Evolutionary conservation across 116 monocot genomes (phyloP).

Genomic region (Posidonia oceanica): DNA sequence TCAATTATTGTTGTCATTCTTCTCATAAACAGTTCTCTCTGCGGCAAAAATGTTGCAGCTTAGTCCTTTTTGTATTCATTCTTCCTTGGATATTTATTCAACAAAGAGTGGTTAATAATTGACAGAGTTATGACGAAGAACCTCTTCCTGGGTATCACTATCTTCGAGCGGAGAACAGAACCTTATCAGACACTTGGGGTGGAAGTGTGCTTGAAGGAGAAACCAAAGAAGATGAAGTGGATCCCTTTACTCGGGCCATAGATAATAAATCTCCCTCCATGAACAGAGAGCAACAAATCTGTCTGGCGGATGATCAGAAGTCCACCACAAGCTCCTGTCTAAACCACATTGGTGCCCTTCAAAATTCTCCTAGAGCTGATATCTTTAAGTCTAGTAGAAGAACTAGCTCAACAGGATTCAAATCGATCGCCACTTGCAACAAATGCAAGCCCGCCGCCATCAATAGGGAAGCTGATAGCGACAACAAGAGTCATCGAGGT

Average conservation of each 20-base stretch:
- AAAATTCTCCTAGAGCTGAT: constrained; percentile 20
- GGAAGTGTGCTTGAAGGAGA: constrained; percentile 20
- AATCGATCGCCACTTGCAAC: constrained; percentile 34
- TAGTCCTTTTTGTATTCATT: neutral
- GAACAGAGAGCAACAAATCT: constrained; percentile 27
- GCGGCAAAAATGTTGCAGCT: neutral
- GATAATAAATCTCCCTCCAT: constrained; percentile 21
- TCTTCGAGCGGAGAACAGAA: constrained; percentile 30
- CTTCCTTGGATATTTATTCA: too few species aligned
- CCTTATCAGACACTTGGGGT: constrained; percentile 48
- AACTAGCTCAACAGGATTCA: constrained; percentile 34
- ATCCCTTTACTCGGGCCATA: constrained; percentile 18
- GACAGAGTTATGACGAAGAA: constrained; percentile 73
- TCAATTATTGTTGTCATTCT: too few species aligned
- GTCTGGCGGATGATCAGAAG: constrained; percentile 17
- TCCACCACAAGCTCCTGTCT: constrained; percentile 30
- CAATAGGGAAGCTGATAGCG: constrained; percentile 20
- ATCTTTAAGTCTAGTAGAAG: constrained; percentile 30
- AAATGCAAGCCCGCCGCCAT: constrained; percentile 41
- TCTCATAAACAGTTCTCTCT: too few species aligned
- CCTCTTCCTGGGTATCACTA: constrained; percentile 34
- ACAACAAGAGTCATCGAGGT: constrained; percentile 22
- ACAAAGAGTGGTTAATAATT: neutral
- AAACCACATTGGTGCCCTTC: constrained; percentile 17
- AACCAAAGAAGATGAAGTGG: constrained; percentile 18